These are phyloP conservation scores for Apium graveolens DNA, from an alignment of 129 eudicot genomes.

Conservation along the genomic window DNA sequence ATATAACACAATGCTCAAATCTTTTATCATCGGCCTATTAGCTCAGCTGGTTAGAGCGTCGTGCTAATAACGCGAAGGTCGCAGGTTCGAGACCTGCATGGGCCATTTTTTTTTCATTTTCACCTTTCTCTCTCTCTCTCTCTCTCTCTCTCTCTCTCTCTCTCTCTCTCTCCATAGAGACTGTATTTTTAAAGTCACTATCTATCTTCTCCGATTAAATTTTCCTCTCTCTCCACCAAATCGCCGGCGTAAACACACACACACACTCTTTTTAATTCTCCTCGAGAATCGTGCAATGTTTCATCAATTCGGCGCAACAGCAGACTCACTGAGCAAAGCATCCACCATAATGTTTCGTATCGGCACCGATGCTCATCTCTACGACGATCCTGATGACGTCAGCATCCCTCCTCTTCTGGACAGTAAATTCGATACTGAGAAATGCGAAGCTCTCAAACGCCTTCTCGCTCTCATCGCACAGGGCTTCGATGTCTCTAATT, in stretches of 20 bases:
- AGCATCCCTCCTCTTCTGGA: slow-evolving; percentile 77
- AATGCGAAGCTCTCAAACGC: slow-evolving; percentile 93
- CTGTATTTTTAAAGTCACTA: background rate
- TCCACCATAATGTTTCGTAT: slow-evolving; percentile 84
- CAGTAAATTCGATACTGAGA: slow-evolving; percentile 92
- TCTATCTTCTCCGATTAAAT: background rate
- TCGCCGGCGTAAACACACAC: background rate
- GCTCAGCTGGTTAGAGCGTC: slow-evolving; percentile 97
- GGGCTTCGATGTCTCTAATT: slow-evolving; percentile 85
- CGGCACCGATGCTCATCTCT: slow-evolving; percentile 96
- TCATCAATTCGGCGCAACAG: slow-evolving; percentile 82
- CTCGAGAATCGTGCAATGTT: slow-evolving; percentile 34
- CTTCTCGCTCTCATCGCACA: slow-evolving; percentile 96
- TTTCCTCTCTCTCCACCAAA: background rate
- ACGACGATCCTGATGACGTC: slow-evolving; percentile 98
- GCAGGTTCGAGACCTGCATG: slow-evolving; percentile 93
- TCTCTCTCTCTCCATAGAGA: no score
- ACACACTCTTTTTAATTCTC: background rate
- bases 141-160: no score
- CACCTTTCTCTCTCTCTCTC: no score
- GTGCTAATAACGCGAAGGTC: slow-evolving; percentile 90
- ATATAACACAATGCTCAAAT: no score
- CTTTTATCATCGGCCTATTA: slow-evolving; percentile 49
- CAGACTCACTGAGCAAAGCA: slow-evolving; percentile 82
- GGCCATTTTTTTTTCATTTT: slow-evolving; percentile 56